phyloP scores from a whole-genome alignment of 2,329 filamentous ascomycete genomes.

The Talaromyces marneffei region DNA sequence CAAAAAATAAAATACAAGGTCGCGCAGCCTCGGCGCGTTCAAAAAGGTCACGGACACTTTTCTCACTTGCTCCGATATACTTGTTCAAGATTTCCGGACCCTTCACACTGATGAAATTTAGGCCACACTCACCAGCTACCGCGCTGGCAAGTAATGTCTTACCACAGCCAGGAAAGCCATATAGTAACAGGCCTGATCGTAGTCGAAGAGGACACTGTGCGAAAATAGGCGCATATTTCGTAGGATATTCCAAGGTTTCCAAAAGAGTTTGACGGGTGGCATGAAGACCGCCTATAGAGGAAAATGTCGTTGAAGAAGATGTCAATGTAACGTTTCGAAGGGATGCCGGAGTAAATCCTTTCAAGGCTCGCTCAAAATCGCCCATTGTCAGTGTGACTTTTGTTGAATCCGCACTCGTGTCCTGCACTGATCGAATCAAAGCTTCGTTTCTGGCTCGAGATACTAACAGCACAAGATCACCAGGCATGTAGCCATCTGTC shows the following conservation, averaged over 20 bases:
- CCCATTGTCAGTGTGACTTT: conserved; percentile 60
- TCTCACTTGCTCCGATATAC: conserved; percentile 96
- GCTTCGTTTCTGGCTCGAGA: conserved; percentile 86
- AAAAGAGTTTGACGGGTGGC: conserved; percentile 85
- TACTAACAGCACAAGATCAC: conserved; percentile 79
- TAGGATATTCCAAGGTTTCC: conserved; percentile 93
- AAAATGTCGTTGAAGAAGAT: conserved; percentile 85
- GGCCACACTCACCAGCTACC: conserved; percentile 93
- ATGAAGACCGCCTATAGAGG: conserved; percentile 80
- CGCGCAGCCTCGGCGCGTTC: conserved; percentile 81
- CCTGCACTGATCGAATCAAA: conserved; percentile 72
- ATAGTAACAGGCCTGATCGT: conserved; percentile 84
- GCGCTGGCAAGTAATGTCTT: conserved; percentile 94
- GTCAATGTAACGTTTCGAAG: conserved; percentile 91
- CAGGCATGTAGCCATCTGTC: conserved; percentile 97
- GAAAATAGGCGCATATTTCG: conserved; percentile 96
- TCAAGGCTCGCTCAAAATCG: conserved; percentile 79
- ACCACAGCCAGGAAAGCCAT: conserved; percentile 92
- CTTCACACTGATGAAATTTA: conserved; percentile 98
- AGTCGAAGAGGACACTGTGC: conserved; percentile 91
- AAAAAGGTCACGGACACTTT: conserved; percentile 91
- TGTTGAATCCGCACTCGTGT: conserved; percentile 45
- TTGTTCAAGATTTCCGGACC: conserved; percentile 98
- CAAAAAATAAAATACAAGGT: conserved; percentile 95
- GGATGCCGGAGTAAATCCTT: conserved; percentile 91